phyloP scores from a whole-genome alignment of 2,329 filamentous ascomycete genomes.

The Sporothrix brunneoviolacea region DNA sequence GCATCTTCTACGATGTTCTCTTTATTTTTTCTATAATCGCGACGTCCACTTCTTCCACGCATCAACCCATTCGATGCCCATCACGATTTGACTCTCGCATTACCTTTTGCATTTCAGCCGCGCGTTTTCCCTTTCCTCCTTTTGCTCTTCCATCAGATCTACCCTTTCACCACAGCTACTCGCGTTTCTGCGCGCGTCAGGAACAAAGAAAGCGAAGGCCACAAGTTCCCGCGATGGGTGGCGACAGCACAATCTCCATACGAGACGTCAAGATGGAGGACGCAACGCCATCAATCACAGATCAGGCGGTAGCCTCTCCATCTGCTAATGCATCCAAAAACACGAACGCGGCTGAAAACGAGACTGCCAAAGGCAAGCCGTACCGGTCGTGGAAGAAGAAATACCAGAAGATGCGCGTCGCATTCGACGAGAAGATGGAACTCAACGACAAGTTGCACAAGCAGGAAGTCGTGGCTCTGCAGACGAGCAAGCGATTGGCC shows the following conservation, averaged over 20 bases:
- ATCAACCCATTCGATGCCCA: neutral
- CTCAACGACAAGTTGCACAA: constrained; percentile 77
- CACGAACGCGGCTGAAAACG: constrained; percentile 29
- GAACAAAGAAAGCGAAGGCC: no score
- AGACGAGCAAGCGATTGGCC: constrained; percentile 74
- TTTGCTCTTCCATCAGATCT: neutral
- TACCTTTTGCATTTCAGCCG: neutral
- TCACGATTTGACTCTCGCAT: neutral
- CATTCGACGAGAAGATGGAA: constrained; percentile 70
- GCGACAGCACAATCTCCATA: constrained; percentile 21
- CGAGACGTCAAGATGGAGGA: constrained; percentile 38
- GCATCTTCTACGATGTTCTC: no score
- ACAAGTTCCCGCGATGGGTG: constrained; percentile 25
- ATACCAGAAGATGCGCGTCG: constrained; percentile 82
- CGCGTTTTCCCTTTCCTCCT: no score
- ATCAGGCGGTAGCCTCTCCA: neutral
- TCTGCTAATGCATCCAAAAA: neutral
- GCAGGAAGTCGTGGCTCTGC: constrained; percentile 72
- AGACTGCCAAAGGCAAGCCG: constrained; percentile 34
- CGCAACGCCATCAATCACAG: constrained; percentile 11
- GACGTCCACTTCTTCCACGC: neutral
- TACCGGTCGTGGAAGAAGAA: constrained; percentile 82
- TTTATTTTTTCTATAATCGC: no score
- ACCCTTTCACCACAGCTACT: no score
- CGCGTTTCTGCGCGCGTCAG: no score